Conservation (phyloP, 768 basidiomycete genomes). For the Imleria badia region DNA sequence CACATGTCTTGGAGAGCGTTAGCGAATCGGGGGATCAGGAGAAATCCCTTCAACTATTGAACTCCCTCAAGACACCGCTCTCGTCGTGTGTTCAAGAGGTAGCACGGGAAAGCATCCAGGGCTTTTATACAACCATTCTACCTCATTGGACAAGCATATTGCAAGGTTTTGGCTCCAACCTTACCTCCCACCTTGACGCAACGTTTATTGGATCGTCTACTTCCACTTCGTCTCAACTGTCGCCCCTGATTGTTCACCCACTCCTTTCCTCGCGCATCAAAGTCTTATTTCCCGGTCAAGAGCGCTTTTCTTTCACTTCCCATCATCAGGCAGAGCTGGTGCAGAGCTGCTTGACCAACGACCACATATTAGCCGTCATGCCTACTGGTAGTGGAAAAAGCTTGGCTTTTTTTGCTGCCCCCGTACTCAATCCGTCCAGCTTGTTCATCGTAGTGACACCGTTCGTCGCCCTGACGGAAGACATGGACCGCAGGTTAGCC, state of each 20-base stretch:
- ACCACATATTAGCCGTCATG: conserved; percentile 7
- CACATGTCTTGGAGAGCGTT: no score
- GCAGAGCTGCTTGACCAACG: conserved; percentile 1
- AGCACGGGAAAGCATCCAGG: neutral
- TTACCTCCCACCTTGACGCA: neutral
- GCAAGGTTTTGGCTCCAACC: neutral
- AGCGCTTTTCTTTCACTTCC: neutral
- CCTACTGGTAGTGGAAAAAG: conserved; percentile 16
- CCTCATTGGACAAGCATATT: neutral
- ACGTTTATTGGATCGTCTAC: rapidly evolving
- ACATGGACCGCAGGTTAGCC: neutral
- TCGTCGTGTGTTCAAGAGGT: neutral
- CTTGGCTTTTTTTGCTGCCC: conserved; percentile 7
- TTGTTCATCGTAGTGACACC: conserved; percentile 7
- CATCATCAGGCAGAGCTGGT: conserved; percentile 7
- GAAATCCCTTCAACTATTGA: neutral
- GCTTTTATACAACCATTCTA: neutral
- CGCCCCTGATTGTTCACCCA: neutral
- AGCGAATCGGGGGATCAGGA: neutral
- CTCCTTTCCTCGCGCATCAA: neutral
- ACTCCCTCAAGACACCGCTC: neutral
- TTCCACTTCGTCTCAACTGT: neutral
- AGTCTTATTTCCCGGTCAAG: neutral
- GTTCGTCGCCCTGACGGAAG: conserved; percentile 8
- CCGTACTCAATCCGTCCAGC: neutral